Base-by-base conservation (phyloP, 148 eudicot species). In the Selenicereus undatus region DNA sequence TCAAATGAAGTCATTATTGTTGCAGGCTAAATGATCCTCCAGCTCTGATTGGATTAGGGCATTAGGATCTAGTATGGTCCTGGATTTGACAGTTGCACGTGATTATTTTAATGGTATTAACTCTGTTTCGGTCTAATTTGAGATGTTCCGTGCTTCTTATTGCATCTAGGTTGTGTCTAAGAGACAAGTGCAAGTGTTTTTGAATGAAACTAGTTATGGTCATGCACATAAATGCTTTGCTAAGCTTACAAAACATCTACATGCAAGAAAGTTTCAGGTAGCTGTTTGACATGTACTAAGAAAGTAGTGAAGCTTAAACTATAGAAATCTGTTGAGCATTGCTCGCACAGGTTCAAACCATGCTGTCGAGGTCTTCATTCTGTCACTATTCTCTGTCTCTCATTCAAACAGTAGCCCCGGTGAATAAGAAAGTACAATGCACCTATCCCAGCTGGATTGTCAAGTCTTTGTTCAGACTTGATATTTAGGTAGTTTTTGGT, bases 291-390 rank as follows among this genome's bases (percentile, higher is more conserved):
- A 56, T 56, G 62, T 18, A 56, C 62, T 17, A 56, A 17, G n/a
- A 18, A 56, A 56, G 62, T 56, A 48, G 62, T n/a, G 22, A 56
- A 56, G 62, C 1, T 18, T 56, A 17, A 13, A 16, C 20, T 54
- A 54, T 10, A 45, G 93, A 89, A 89, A 91, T 91, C 93, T 91
- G 91, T 91, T 91, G 93, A 97, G 97, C 93, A 91, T 84, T 83
- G 97, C 97, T 91, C 93, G 94, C 89, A 94, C 95, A 93, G 94
- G 97, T 94, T 92, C 93, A 97, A 94, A 90, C 93, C 97, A 97
- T 94, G 97, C 97, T 92, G 98, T 94, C 91, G 94, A 94, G 93
- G 91, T 22, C 26, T 60, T n/a, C 22, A 24, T 21, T 60, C 11
- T 13, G 17, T 12, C 32, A 17, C 8, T 3, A 54, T 54, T 22